phyloP scores from a whole-genome alignment of 2,329 filamentous ascomycete genomes.

The Neofusicoccum kwambonambiense region DNA sequence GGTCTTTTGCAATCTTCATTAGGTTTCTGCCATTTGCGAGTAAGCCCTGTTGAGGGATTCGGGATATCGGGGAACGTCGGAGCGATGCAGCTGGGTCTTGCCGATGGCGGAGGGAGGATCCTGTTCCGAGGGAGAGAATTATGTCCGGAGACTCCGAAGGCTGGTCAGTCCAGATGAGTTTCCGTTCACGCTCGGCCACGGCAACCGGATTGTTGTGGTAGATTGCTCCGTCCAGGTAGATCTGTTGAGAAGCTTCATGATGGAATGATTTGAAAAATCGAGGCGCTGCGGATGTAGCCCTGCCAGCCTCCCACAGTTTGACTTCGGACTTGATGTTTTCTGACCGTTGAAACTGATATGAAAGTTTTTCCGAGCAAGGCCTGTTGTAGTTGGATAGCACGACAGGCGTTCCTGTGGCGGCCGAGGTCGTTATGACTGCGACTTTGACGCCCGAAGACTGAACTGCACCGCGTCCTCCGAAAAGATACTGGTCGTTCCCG shows the following conservation, averaged over 20 bases:
- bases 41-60: too few species aligned
- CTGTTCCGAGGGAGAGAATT: slow-evolving; percentile 28
- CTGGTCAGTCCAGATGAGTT: slow-evolving; percentile 33
- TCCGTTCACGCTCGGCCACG: slow-evolving; percentile 51
- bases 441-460: slow-evolving; percentile 32
- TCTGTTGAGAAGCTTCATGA: slow-evolving; percentile 47
- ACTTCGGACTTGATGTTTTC: slow-evolving; percentile 41
- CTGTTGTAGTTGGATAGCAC: slow-evolving; percentile 49
- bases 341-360: slow-evolving; percentile 42
- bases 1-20: too few species aligned
- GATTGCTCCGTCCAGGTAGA: slow-evolving; percentile 52
- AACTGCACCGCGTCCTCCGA: slow-evolving; percentile 30
- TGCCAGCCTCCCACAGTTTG: slow-evolving; percentile 53
- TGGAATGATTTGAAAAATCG: slow-evolving; percentile 53
- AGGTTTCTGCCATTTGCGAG: too few species aligned
- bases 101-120: slow-evolving; percentile 21
- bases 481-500: slow-evolving; percentile 34
- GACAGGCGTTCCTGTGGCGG: slow-evolving; percentile 39
- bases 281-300: slow-evolving; percentile 52
- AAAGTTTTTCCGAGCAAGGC: slow-evolving; percentile 27
- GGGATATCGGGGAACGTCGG: too few species aligned
- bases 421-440: slow-evolving; percentile 45
- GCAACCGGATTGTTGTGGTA: slow-evolving; percentile 52
- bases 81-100: too few species aligned
- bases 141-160: slow-evolving; percentile 32